Base-by-base conservation (phyloP, 2,329 filamentous ascomycete species). In the Catunica adiposa region DNA sequence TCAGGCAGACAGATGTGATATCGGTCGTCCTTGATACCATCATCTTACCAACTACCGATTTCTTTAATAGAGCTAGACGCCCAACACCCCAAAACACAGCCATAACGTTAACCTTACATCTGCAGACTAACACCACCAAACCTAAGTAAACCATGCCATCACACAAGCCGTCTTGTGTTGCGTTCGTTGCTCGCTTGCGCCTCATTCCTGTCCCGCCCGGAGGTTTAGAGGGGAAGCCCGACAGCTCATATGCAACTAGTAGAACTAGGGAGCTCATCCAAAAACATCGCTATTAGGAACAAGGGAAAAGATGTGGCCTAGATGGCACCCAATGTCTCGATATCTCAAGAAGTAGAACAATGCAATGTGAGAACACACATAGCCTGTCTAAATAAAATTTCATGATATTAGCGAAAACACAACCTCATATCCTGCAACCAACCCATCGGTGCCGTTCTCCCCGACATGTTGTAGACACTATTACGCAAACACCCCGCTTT, bases 181-280 rank as follows among this genome's bases (percentile, higher is more conserved):
- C 23, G 20, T 11, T 48, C n/a, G 4, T 5, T 15, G 44, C 11
- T 48, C 2, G 17, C 9, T 48, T 48, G 44, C 44, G 7, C 44
- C 22, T 48, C 44, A n/a, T 48, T 48, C 5, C 1, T 25, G 8
- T 9, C 11, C 8, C 9, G 22, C 3, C 44, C 44, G 44, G 44
- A 48, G 44, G 20, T 48, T 48, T 22, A 25, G 44, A 48, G 44
- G 44, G 44, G 44, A 48, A 48, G 44, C 44, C 44, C 44, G 44
- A 48, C 8, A n/a, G 26, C n/a, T 22, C 26, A 25, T 25, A 48
- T 48, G 44, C 44, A 48, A 2, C 44, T 23, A 42, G 38, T 15
- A 6, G 4, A 42, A n/a, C 38, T n/a, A 42, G 38, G 38, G 38
- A 42, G 11, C 4, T 4, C n/a, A n/a, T n/a, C n/a, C 5, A 20